Evolutionary conservation across 768 basidiomycete species (phyloP).

Genomic region (Kwoniella bestiolae): DNA sequence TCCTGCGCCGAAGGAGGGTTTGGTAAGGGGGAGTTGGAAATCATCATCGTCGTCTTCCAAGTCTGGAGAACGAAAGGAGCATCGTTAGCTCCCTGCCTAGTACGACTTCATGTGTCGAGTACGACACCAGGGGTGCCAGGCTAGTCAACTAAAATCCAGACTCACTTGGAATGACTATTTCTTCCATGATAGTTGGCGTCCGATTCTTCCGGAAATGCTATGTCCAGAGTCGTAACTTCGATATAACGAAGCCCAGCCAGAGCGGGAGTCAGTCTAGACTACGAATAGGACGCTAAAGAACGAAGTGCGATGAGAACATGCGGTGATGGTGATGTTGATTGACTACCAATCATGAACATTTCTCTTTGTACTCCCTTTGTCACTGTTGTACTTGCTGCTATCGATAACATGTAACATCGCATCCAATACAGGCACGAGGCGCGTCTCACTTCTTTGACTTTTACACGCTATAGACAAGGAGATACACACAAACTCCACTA

Average conservation of each 20-base stretch:
- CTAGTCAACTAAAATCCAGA: too few relatives aligned
- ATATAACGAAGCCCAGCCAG: too few relatives aligned
- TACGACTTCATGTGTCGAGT: too few relatives aligned
- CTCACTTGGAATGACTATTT: conserved; percentile 28
- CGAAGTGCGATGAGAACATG: too few relatives aligned
- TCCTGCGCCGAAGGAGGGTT: conserved; percentile 15
- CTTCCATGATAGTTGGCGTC: conserved; percentile 10
- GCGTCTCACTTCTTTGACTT: not conserved
- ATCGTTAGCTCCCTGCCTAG: too few relatives aligned
- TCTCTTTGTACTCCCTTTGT: conserved; percentile 3
- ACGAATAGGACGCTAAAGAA: too few relatives aligned
- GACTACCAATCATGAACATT: not conserved
- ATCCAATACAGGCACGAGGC: not conserved
- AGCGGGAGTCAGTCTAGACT: too few relatives aligned
- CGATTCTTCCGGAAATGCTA: not conserved
- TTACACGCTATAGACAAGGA: conserved; percentile 2
- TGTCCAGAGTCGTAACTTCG: not conserved
- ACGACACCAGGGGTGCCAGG: too few relatives aligned
- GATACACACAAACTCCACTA: not conserved
- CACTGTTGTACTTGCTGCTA: not conserved
- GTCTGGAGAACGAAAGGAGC: too few relatives aligned
- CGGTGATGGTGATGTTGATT: too few relatives aligned
- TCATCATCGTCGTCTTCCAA: conserved; percentile 27
- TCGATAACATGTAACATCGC: not conserved
- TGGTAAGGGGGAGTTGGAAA: conserved; percentile 1